These are phyloP conservation scores for Antarctomyces pellizariae DNA, from an alignment of 495 filamentous ascomycete genomes.

Conservation along the genomic window DNA sequence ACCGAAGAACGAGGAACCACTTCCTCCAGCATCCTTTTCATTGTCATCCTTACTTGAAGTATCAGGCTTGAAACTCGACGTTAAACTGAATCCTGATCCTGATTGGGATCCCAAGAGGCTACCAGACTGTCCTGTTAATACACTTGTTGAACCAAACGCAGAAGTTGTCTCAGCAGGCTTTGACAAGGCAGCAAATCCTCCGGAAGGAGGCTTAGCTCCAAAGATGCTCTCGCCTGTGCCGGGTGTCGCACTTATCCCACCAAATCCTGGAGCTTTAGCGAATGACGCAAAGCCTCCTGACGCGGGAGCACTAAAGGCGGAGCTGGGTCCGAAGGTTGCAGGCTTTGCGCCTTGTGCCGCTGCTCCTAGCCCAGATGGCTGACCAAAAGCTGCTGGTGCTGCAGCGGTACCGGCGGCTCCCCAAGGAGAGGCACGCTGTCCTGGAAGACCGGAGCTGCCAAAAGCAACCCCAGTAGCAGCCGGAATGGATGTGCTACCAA, in stretches of 20 bases:
- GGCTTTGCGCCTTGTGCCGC: conserved; percentile 5
- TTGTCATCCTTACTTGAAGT: conserved; percentile 34
- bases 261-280: conserved; percentile 33
- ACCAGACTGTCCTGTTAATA: conserved; percentile 9
- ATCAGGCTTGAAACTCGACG: conserved; percentile 63
- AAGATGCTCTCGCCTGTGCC: conserved; percentile 21
- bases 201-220: conserved; percentile 18
- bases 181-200: conserved; percentile 18
- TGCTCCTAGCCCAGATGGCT: conserved; percentile 10
- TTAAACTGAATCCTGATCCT: conserved; percentile 46
- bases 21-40: conserved; percentile 21
- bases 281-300: conserved; percentile 33
- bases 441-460: conserved; percentile 21
- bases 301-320: conserved; percentile 5
- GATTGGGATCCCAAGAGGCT: conserved; percentile 31
- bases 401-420: conserved; percentile 9
- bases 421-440: conserved; percentile 21
- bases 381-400: conserved; percentile 13
- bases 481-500: conserved; percentile 10
- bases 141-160: conserved; percentile 6
- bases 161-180: conserved; percentile 1
- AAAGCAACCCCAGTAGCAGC: conserved; percentile 20
- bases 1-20: conserved; percentile 27
- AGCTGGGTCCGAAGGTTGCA: conserved; percentile 5
- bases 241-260: conserved; percentile 14